A percentile compares a stretch with the other conserved stretches of the same genome.
Evolutionary conservation across 1,284 basidiomycete genomes (phyloP).

Genomic region (Grifola frondosa): DNA sequence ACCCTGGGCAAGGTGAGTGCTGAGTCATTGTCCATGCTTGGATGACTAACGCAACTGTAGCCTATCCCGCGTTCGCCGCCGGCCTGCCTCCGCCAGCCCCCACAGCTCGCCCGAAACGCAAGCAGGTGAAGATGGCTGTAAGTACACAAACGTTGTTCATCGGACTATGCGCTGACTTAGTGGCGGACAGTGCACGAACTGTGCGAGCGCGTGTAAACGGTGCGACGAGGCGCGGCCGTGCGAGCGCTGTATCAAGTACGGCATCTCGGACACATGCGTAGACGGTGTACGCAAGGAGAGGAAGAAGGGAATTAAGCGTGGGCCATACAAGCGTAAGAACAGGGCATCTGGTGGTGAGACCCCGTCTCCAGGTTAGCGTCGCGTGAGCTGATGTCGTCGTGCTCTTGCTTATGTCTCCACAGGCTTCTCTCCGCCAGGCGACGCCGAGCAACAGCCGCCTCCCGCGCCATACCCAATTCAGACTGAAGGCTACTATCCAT

Average conservation of each 20-base stretch:
- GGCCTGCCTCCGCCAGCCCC: conserved; percentile 22
- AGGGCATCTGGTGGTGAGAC: conserved; percentile 37
- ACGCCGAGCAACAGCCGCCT: conserved; percentile 29
- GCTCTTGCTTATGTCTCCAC: conserved; percentile 30
- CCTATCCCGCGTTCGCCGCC: conserved; percentile 35
- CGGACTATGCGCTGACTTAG: not conserved
- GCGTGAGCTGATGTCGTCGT: conserved; percentile 15
- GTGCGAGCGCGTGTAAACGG: conserved; percentile 82
- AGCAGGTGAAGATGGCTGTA: conserved; percentile 88
- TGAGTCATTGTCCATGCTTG: not conserved
- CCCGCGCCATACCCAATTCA: conserved; percentile 42
- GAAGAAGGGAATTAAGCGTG: conserved; percentile 84
- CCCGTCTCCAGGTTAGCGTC: conserved; percentile 11
- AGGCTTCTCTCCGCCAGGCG: conserved; percentile 20
- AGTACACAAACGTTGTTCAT: conserved; percentile 29
- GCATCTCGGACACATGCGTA: conserved; percentile 63
- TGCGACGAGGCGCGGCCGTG: conserved; percentile 82
- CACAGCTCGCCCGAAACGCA: conserved; percentile 61
- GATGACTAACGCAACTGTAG: conserved; percentile 22
- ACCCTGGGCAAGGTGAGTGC: conserved; percentile 47
- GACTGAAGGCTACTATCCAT: conserved; percentile 55
- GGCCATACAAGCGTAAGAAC: conserved; percentile 80
- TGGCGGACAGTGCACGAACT: conserved; percentile 78
- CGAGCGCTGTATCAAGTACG: conserved; percentile 80
- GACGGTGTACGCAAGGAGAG: conserved; percentile 81